phyloP scores from a whole-genome alignment of 345 rosid species.

The Eucalyptus guilfoylei region DNA sequence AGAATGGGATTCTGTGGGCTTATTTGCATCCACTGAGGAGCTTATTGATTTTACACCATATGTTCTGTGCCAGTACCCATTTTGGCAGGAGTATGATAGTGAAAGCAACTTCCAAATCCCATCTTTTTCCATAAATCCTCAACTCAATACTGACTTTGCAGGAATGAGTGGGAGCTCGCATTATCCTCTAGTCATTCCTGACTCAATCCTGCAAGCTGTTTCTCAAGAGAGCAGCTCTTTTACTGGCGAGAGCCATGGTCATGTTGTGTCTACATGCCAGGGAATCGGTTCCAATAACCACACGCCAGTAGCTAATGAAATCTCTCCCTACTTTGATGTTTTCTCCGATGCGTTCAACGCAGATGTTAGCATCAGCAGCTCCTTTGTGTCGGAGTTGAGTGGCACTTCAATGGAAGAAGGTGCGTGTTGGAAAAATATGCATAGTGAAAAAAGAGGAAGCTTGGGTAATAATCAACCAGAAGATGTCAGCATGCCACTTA shows the following conservation, averaged over 20 bases:
- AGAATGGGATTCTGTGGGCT: slow-evolving; percentile 35
- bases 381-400: not conserved
- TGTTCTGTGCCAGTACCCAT: slow-evolving; percentile 11
- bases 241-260: slow-evolving; percentile 1
- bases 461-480: not conserved
- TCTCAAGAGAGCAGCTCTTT: slow-evolving; percentile 6
- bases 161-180: not conserved
- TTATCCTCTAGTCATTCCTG: slow-evolving; percentile 1
- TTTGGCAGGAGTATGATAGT: not conserved
- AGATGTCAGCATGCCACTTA: not conserved
- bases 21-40: slow-evolving; percentile 17
- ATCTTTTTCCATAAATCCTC: slow-evolving; percentile 2
- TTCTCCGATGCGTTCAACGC: not conserved
- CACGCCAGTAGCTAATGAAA: not conserved
- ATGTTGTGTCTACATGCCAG: not conserved
- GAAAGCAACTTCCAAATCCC: not conserved
- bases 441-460: not conserved
- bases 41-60: slow-evolving; percentile 10
- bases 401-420: not conserved
- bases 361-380: not conserved
- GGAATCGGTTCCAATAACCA: not conserved
- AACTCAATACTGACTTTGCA: not conserved
- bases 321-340: not conserved
- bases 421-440: not conserved
- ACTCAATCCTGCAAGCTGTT: not conserved